Base-by-base conservation (phyloP, 176 grass and related monocot species). In the Elymus sibiricus region DNA sequence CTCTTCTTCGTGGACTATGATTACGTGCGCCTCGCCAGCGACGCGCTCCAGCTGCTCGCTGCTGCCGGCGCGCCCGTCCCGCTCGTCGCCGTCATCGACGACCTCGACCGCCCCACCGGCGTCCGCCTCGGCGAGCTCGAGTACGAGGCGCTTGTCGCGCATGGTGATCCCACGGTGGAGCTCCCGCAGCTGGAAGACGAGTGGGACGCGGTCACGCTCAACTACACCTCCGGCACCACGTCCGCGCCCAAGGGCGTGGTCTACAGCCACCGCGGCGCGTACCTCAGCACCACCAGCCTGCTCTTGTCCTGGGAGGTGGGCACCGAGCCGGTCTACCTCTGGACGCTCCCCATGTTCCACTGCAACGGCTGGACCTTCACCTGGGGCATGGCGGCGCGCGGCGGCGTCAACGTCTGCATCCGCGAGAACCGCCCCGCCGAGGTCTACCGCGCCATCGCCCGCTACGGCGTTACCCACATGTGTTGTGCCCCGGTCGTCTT, bases 341-440 rank as follows among this genome's bases (percentile, higher is more conserved):
- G 94, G 94, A 89, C 94, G 19, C 94, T 95, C 11, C 94, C 94
- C 73, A 95, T 95, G 94, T 95, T 95, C 88, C 94, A 95, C 83
- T 91, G 90, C 87, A 95, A 95, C 73, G 93, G 93, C 4, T 95
- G 93, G 93, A 91, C 90, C 16, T 93, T 95, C 86, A 88, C 93
- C 0, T 95, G 93, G 93, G 93, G 93, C 70, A 63, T 93, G 43
- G 93, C 93, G 14, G 93, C 89, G 0, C 86, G 90, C 15, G 93
- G 93, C 70, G 93, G 88, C 76, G 81, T 64, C 79, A 95, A 93
- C 81, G 80, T 95, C 26, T 95, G 86, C 79, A 80, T 95, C 90
- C 89, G 93, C 49, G 82, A 83, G 67, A 60, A 88, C 5, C 82
- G 85, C 32, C 31, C 90, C 12, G 13, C 27, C 1, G 87, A 75